Percentiles rank a stretch among this genome's conserved stretches.
phyloP scores from a whole-genome alignment of 441 rosid genomes.

The Lagerstroemia fauriei region DNA sequence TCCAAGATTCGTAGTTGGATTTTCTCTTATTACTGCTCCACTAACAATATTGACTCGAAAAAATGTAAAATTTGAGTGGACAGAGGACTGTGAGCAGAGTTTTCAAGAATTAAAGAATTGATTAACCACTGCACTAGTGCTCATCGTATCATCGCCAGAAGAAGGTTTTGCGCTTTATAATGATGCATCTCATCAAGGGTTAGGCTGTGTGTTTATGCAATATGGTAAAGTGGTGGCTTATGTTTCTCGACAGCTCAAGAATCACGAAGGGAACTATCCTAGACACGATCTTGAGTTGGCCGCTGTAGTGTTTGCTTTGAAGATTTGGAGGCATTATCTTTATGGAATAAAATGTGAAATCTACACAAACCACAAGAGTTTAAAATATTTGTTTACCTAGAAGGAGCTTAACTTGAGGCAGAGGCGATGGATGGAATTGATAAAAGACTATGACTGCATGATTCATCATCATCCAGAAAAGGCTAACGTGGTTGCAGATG shows the following conservation, averaged over 20 bases:
- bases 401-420: background rate
- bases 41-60: background rate
- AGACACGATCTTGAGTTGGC: background rate
- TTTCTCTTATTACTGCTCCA: background rate
- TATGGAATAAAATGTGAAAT: background rate
- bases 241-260: background rate
- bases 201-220: slow-evolving; percentile 8
- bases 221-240: background rate
- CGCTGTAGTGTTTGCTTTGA: background rate
- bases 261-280: background rate
- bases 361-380: background rate
- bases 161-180: background rate
- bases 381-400: background rate
- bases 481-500: slow-evolving; percentile 2
- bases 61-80: background rate
- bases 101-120: background rate
- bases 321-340: background rate
- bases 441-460: background rate
- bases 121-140: background rate
- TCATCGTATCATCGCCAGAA: background rate
- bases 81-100: background rate
- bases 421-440: background rate
- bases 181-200: background rate
- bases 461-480: background rate
- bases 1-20: background rate